Base-by-base conservation (phyloP, 768 basidiomycete species). In the Candolleomyces efflorescens region DNA sequence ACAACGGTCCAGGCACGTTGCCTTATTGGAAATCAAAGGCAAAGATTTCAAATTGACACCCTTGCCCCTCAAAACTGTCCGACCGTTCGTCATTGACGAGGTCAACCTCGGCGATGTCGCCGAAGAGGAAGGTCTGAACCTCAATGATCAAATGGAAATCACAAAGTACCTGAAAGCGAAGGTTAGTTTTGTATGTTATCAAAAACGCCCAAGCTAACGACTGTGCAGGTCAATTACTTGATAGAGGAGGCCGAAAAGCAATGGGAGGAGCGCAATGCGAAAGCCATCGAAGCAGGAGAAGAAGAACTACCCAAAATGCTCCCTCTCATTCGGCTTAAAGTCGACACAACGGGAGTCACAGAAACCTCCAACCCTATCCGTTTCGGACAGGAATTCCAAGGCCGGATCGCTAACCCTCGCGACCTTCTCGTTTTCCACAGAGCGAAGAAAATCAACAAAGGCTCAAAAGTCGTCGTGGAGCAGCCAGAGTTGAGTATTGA, bases 361-460 rank as follows among this genome's bases (percentile, higher is more conserved):
- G 90, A 92, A 64, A 93, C 93, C 74, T 93, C 90, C 54, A 99
- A 99, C 69, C 95, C 96, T 22, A 89, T 96, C 53, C 89, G 97
- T 10, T 97, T 99, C 68, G 96, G 97, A 1, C 94, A 96, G 69
- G 92, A 96, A 69, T 98, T 98, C 70, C 83, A 87, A 62, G 92
- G 92, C 1, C 82, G 82, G 20, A 82, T 98, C 37, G 97, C 97
- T 11, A 99, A 99, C 68, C 96, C 97, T 15, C 83, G 93, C 24
- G 96, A 98, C 68, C 83, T 97, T 22, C 82, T 99, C 26, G 82
- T 92, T 37, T 98, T 97, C 74, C 87, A 93, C 69, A 87, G 92
- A 20, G 79, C 88, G 43, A 93, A 92, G 71, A 87, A 86, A 64
- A 62, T 80, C 0, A 64, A 77, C 56, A 75, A 79, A 23, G 64